Evolutionary conservation across 2,329 filamentous ascomycete species (phyloP).

Genomic region (Epichloe aotearoae): DNA sequence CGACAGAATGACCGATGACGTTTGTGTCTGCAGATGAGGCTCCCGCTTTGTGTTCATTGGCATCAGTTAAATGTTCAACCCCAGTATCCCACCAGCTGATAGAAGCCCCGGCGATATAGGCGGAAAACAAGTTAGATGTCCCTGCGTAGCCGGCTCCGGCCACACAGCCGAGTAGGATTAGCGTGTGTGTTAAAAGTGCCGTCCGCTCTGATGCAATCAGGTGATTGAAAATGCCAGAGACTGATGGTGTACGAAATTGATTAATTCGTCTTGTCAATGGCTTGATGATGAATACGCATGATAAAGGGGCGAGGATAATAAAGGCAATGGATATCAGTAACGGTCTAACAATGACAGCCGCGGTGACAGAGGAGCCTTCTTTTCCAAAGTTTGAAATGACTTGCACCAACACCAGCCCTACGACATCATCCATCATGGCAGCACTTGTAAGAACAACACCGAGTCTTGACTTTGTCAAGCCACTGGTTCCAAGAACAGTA

Average conservation of each 20-base stretch:
- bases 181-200: slow-evolving; percentile 33
- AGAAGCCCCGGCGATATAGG: slow-evolving; percentile 46
- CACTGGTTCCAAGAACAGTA: slow-evolving; percentile 34
- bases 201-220: slow-evolving; percentile 19
- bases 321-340: slow-evolving; percentile 38
- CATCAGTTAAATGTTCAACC: slow-evolving; percentile 9
- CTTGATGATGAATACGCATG: slow-evolving; percentile 30
- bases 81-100: slow-evolving; percentile 46
- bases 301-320: slow-evolving; percentile 30
- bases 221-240: slow-evolving; percentile 10
- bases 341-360: slow-evolving; percentile 28
- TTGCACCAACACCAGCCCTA: slow-evolving; percentile 64
- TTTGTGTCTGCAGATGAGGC: background rate
- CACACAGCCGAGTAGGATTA: slow-evolving; percentile 35
- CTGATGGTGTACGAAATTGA: slow-evolving; percentile 11
- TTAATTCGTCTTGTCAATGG: slow-evolving; percentile 27
- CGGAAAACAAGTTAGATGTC: slow-evolving; percentile 48
- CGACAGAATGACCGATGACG: background rate
- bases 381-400: slow-evolving; percentile 53
- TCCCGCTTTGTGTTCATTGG: slow-evolving; percentile 4
- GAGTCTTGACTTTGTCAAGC: slow-evolving; percentile 28
- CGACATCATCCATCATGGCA: slow-evolving; percentile 72
- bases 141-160: slow-evolving; percentile 43
- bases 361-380: slow-evolving; percentile 11
- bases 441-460: slow-evolving; percentile 56